These are phyloP conservation scores for Acer saccharum DNA, from an alignment of 345 rosid species.

Conservation along the genomic window DNA sequence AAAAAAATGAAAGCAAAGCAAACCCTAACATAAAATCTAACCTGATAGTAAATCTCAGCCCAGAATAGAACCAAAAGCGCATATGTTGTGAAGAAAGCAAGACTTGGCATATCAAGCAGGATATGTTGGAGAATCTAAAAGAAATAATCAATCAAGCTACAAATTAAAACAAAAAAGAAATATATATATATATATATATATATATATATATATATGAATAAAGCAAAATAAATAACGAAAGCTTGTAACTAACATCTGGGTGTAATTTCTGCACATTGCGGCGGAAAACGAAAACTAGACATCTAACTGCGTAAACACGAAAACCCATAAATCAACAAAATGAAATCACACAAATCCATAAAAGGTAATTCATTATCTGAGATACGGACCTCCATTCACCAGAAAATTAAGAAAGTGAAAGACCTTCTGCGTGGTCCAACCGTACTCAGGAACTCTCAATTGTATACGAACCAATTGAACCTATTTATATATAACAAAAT, in stretches of 20 bases:
- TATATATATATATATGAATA: too few species aligned
- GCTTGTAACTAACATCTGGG: constrained; percentile 46
- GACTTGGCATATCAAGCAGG: constrained; percentile 84
- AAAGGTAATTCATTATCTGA: not conserved
- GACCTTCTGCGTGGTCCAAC: constrained; percentile 97
- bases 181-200: too few species aligned
- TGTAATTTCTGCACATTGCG: constrained; percentile 57
- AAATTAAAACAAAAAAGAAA: constrained; percentile 12
- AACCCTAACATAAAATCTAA: constrained; percentile 9
- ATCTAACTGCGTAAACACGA: constrained; percentile 53
- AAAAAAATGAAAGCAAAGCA: not conserved
- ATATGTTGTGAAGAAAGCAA: constrained; percentile 89
- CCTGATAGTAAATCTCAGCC: constrained; percentile 99
- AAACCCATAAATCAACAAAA: constrained; percentile 6
- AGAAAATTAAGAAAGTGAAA: constrained; percentile 92
- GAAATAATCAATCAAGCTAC: constrained; percentile 5
- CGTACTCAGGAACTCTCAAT: constrained; percentile 89
- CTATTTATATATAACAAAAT: constrained; percentile 26
- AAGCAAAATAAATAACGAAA: not conserved
- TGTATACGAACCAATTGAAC: constrained; percentile 88
- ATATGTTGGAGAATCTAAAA: constrained; percentile 73
- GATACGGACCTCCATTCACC: constrained; percentile 79
- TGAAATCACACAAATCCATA: not conserved
- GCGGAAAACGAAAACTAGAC: constrained; percentile 73
- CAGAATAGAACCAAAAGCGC: constrained; percentile 90